Evolutionary conservation across 2,329 filamentous ascomycete genomes (phyloP).

Genomic region (Cytospora piceae): DNA sequence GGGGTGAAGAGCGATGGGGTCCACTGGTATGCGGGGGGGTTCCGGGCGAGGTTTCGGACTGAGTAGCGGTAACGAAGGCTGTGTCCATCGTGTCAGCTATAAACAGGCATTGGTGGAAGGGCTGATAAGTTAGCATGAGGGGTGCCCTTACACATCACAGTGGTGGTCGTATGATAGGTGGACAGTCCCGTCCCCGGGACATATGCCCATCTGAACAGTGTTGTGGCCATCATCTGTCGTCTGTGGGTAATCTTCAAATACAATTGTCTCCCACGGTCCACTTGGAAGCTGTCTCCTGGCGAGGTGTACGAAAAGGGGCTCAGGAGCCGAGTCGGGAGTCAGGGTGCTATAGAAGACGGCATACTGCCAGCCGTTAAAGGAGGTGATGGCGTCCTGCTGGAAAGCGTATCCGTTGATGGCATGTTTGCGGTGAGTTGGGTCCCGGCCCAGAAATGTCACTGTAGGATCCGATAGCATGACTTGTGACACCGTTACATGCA

Average conservation of each 20-base stretch:
- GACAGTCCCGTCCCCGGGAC: conserved; percentile 54
- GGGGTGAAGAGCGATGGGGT: conserved; percentile 42
- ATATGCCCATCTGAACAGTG: conserved; percentile 56
- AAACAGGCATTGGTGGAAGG: not conserved
- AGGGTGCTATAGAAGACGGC: conserved; percentile 48
- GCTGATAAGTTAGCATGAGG: conserved; percentile 23
- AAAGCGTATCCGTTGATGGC: conserved; percentile 53
- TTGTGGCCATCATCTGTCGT: conserved; percentile 56
- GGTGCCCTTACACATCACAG: conserved; percentile 41
- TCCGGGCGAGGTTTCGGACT: conserved; percentile 37
- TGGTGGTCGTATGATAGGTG: conserved; percentile 58
- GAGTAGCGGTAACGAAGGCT: conserved; percentile 46
- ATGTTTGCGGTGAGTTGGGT: conserved; percentile 42
- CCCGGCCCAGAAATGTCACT: conserved; percentile 41
- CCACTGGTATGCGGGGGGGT: conserved; percentile 41
- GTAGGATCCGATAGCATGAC: conserved; percentile 37
- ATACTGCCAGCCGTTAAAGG: conserved; percentile 54
- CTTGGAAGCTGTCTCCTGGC: conserved; percentile 48
- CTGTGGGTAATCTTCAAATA: conserved; percentile 54
- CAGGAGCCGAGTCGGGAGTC: conserved; percentile 29
- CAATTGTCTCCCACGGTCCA: conserved; percentile 49
- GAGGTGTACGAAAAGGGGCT: conserved; percentile 49
- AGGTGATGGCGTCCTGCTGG: conserved; percentile 52
- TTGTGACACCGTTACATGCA: conserved; percentile 21
- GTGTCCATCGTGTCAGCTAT: not conserved